A percentile compares a stretch with the other conserved stretches of the same genome.
Conservation (phyloP, 2,329 filamentous ascomycete genomes). For the Eutypella sp. region DNA sequence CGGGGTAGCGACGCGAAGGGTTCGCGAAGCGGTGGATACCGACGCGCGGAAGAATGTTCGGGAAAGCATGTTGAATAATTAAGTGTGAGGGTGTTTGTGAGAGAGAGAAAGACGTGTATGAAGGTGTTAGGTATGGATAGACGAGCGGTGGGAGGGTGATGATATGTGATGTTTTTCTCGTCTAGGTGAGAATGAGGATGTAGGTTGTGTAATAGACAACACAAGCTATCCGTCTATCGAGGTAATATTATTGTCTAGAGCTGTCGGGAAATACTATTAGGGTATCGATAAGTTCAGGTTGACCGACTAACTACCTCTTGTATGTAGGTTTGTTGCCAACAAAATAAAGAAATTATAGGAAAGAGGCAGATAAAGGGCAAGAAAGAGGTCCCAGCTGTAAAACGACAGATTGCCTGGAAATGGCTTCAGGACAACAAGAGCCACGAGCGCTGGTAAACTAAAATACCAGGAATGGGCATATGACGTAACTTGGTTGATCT, state of each 20-base stretch:
- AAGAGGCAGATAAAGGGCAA: neutral
- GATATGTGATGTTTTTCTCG: too few species aligned
- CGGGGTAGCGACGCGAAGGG: conserved; percentile 11
- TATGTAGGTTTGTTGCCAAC: too few species aligned
- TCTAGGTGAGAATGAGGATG: too few species aligned
- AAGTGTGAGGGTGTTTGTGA: neutral
- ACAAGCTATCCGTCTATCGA: too few species aligned
- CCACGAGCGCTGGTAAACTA: neutral
- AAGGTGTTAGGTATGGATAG: too few species aligned
- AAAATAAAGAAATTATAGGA: neutral
- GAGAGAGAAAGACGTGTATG: too few species aligned
- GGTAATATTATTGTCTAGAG: too few species aligned
- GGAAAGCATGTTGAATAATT: conserved; percentile 11
- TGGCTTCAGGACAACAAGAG: neutral
- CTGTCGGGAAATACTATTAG: too few species aligned
- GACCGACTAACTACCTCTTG: too few species aligned
- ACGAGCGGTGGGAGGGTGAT: too few species aligned
- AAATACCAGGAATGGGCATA: neutral
- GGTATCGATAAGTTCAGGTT: too few species aligned
- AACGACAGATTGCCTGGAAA: neutral
- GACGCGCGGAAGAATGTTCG: conserved; percentile 13
- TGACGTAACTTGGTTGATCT: neutral
- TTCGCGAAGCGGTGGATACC: conserved; percentile 13
- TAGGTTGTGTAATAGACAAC: too few species aligned
- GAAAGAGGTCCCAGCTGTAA: neutral